These are phyloP conservation scores for Kwoniella heveanensis DNA, from an alignment of 768 basidiomycete genomes.

Conservation along the genomic window DNA sequence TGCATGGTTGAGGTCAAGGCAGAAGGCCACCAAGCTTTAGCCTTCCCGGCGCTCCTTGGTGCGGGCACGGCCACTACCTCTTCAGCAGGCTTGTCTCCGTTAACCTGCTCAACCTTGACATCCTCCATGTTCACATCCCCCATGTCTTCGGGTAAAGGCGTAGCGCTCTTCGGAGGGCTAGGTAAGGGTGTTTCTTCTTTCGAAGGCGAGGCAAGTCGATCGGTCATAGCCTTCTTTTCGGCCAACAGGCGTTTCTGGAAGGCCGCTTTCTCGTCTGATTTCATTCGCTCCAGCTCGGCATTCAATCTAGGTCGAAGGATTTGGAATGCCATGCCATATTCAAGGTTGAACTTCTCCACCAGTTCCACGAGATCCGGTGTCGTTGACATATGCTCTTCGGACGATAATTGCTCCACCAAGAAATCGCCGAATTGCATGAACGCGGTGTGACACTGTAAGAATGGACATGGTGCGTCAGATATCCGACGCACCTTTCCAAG, in stretches of 20 bases:
- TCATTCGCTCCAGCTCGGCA: conserved; percentile 33
- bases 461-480: neutral
- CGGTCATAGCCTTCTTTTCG: conserved; percentile 24
- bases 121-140: conserved; percentile 26
- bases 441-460: conserved; percentile 78
- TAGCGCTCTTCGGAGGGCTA: conserved; percentile 5
- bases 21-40: conserved; percentile 66
- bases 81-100: conserved; percentile 18
- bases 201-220: conserved; percentile 23
- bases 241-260: conserved; percentile 28
- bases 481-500: neutral
- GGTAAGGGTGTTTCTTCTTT: conserved; percentile 14
- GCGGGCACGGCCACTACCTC: neutral
- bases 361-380: conserved; percentile 76
- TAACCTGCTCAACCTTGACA: conserved; percentile 17
- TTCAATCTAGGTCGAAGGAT: conserved; percentile 71
- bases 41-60: conserved; percentile 6
- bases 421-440: conserved; percentile 90
- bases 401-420: conserved; percentile 70
- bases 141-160: conserved; percentile 10
- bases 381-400: conserved; percentile 72
- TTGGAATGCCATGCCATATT: conserved; percentile 88
- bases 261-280: conserved; percentile 30
- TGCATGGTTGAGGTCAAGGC: conserved; percentile 73
- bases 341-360: conserved; percentile 74